These are phyloP conservation scores for Aaosphaeria pasadenensis DNA, from an alignment of 2,329 filamentous ascomycete species.

Conservation along the genomic window DNA sequence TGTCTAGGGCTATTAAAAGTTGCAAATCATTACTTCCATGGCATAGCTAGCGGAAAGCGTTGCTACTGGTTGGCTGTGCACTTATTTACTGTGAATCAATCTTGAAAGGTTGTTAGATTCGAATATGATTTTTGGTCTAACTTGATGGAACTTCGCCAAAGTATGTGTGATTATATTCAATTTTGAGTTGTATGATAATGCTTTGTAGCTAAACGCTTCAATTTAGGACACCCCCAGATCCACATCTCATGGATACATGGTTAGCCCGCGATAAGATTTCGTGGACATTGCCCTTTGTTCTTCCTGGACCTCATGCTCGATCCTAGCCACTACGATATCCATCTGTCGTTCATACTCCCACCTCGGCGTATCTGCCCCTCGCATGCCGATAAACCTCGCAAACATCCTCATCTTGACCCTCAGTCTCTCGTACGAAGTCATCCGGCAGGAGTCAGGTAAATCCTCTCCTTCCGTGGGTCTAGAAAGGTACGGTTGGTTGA, in stretches of 20 bases:
- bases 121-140: no score
- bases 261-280: neutral
- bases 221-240: no score
- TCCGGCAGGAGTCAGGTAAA: constrained; percentile 16
- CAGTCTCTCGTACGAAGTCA: constrained; percentile 39
- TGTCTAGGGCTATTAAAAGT: no score
- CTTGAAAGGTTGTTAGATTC: no score
- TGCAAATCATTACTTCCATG: no score
- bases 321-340: constrained; percentile 25
- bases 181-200: no score
- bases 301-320: constrained; percentile 18
- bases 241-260: neutral
- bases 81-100: no score
- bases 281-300: constrained; percentile 9
- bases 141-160: no score
- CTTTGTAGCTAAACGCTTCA: no score
- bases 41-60: no score
- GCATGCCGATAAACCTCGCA: constrained; percentile 70
- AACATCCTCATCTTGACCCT: constrained; percentile 65
- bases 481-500: constrained; percentile 48
- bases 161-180: no score
- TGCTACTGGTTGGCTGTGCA: no score
- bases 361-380: constrained; percentile 57
- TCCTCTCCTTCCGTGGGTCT: constrained; percentile 35
- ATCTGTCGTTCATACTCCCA: constrained; percentile 45